phyloP scores from a whole-genome alignment of 2,329 filamentous ascomycete species.

The Emmonsiellopsis sp. region DNA sequence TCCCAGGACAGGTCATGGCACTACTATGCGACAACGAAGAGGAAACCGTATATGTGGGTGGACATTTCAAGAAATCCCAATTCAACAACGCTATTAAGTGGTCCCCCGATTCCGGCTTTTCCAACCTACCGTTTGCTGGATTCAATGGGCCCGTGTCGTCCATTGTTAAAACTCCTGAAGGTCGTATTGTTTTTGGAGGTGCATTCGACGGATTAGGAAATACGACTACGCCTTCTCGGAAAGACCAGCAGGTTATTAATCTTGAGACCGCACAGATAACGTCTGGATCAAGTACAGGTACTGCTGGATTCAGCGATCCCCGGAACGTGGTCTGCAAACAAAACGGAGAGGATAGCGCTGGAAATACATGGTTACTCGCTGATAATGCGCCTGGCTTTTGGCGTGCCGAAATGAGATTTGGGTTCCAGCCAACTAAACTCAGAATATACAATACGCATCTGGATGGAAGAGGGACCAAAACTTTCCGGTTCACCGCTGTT shows the following conservation, averaged over 20 bases:
- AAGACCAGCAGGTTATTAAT: constrained; percentile 69
- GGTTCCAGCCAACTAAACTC: constrained; percentile 77
- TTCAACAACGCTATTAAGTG: constrained; percentile 87
- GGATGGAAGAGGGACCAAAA: constrained; percentile 76
- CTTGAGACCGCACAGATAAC: constrained; percentile 68
- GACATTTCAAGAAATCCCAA: constrained; percentile 68
- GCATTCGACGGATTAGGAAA: constrained; percentile 84
- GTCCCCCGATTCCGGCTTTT: constrained; percentile 59
- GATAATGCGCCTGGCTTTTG: constrained; percentile 71
- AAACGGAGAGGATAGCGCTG: constrained; percentile 55
- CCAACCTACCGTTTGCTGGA: constrained; percentile 76
- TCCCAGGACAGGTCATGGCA: constrained; percentile 73
- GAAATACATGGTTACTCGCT: constrained; percentile 71
- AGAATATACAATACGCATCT: constrained; percentile 79
- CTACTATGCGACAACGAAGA: constrained; percentile 70
- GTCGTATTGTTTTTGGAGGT: constrained; percentile 86
- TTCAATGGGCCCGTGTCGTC: constrained; percentile 89
- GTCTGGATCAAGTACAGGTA: constrained; percentile 50
- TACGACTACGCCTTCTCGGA: constrained; percentile 50
- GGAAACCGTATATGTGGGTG: constrained; percentile 82
- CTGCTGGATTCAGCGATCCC: constrained; percentile 62
- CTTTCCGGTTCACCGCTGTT: constrained; percentile 75
- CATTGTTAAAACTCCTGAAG: constrained; percentile 69
- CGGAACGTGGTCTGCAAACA: constrained; percentile 70
- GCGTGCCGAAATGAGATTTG: constrained; percentile 73